Evolutionary conservation across 345 rosid genomes (phyloP), one percentile per base, ranked within the genome.

Genomic region (Dipteronia sinensis): DNA sequence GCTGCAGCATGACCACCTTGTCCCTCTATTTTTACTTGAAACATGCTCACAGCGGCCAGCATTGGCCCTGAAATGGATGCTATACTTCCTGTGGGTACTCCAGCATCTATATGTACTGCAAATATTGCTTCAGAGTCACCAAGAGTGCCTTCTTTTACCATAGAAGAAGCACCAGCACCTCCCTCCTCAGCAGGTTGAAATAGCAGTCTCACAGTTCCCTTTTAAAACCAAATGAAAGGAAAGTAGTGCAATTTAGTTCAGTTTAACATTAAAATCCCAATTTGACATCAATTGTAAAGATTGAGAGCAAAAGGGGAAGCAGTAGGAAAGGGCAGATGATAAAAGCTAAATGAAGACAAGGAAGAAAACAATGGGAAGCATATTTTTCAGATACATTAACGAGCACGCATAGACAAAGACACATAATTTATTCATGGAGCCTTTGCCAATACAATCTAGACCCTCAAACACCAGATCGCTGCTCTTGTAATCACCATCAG

Each of bases 151-250:
- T 93, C 96, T 77, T 81, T 81, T 74, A 95, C 86, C 99, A 95
- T 91, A 19, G 80, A 83, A 67, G 83, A 83, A 27, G 98, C 99
- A 83, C 99, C 99, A 0, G 96, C 97, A 59, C 97, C 97, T 67
- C 93, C 93, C 81, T 95, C 97, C 83, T 95, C 97, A 7, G 96
- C 99, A 15, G 96, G 98, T 78, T 95, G 97, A 86, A 93, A 95
- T 69, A 95, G 86, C 76, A 93, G 93, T 78, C 94, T 85, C 76
- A 93, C 92, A 40, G 97, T 90, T 77, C 97, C 99, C 99, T 74
- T 95, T 81, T 74, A 76, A 76, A 23, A 65, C 31, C 73, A 78
- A 59, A 65, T 29, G 65, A 65, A 53, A 74, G 49, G 42, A 23
- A 80, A 55, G 17, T 31, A 29, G 20, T 38, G 76, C 66, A 49